Base-by-base conservation (phyloP, 495 filamentous ascomycete species). In the Penicillium angulare region DNA sequence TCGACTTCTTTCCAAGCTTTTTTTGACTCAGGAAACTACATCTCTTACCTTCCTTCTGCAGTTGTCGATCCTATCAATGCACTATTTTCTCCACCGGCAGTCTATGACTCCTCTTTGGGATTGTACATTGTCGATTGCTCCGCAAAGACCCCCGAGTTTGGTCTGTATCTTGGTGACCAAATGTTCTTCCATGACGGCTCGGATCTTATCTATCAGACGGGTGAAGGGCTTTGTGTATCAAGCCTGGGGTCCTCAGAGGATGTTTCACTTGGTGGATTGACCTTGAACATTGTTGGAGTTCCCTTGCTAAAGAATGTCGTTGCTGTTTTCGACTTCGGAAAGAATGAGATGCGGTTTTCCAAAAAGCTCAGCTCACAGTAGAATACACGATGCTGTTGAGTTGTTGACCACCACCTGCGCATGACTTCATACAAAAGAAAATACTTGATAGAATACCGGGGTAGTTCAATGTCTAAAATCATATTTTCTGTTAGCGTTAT, bases 221-320 rank as follows among this genome's bases (percentile, higher is more conserved):
- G 67, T 23, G 48, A 70, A 4, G 71, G 74, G 32, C 52, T 26
- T 62, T 55, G 72, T 67, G 9, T 68, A 52, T 43, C 55, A 2
- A 46, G 41, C 63, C 5, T 79, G 69, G 56, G 69, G 66, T 50
- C 69, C 61, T 18, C 26, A 52, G 57, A 49, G 69, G 29, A 29
- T 8, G 53, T 54, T 5, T 38, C 48, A 3, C 10, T 52, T 24
- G 68, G 15, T 3, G 76, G 67, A 0, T 49, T 62, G 0, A 68
- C 68, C 20, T 61, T 79, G 13, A 78, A 75, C 49, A 81, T 87
- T 33, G 55, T 90, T 1, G 87, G 87, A 7, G 86, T 86, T 44
- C 71, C 83, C 3, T 92, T 90, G 53, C 65, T 90, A 45, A 92
- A 89, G 70, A 89, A 88, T 56, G 86, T 90, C 16, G 87, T 90